Percentiles rank a stretch among this genome's conserved stretches.
Conservation (phyloP, 257 asterid genomes). For the Solanum tacnaense region DNA sequence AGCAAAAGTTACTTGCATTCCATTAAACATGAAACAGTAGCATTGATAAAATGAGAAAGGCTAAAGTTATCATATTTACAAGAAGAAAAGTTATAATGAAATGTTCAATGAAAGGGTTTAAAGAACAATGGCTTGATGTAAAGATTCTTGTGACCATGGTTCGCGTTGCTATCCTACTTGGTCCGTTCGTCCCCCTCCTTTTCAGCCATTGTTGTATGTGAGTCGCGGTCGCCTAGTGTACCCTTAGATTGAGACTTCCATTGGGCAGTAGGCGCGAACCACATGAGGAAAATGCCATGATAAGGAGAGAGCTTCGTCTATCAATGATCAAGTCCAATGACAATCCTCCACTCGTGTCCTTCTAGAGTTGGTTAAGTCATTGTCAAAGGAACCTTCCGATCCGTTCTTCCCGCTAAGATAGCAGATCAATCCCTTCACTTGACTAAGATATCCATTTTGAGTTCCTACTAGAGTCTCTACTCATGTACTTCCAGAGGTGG, state of each 20-base stretch:
- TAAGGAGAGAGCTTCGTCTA: background rate
- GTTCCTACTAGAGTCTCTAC: background rate
- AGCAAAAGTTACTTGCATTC: background rate
- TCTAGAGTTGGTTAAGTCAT: background rate
- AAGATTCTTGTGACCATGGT: constrained; percentile 1
- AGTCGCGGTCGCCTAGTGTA: background rate
- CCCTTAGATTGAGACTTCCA: background rate
- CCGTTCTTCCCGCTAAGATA: background rate
- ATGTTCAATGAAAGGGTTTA: constrained; percentile 29
- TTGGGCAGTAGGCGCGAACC: background rate
- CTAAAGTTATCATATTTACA: background rate
- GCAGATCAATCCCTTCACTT: background rate
- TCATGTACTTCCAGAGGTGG: background rate
- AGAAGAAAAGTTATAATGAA: background rate
- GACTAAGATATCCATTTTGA: background rate
- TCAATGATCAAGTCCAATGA: background rate
- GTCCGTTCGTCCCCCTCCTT: background rate
- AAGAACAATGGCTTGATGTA: constrained; percentile 21
- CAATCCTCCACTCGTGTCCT: background rate
- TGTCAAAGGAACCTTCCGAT: background rate
- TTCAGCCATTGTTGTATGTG: background rate
- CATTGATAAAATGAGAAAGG: background rate
- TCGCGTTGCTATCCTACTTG: background rate
- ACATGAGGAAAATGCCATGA: background rate
- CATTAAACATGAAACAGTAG: background rate